A percentile compares a stretch with the other conserved stretches of the same genome.
phyloP scores from a whole-genome alignment of 1,284 basidiomycete genomes.

The Malassezia sp. region DNA sequence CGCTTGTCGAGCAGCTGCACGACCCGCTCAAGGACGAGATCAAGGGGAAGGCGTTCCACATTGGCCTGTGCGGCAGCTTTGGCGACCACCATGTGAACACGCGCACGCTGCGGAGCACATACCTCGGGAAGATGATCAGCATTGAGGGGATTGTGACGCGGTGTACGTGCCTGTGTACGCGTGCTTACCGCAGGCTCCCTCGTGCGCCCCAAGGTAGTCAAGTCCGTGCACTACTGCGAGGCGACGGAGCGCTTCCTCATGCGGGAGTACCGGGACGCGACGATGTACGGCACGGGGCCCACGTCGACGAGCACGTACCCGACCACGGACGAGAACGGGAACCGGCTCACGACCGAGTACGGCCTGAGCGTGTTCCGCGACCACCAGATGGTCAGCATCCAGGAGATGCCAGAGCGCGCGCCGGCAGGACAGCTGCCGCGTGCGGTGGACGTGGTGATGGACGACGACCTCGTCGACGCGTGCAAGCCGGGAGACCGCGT shows the following conservation, averaged over 20 bases:
- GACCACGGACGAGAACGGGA: constrained; percentile 79
- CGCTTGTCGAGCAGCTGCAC: constrained; percentile 63
- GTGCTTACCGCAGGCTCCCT: constrained; percentile 57
- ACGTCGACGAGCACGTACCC: constrained; percentile 54
- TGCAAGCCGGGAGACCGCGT: constrained; percentile 97
- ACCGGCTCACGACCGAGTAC: constrained; percentile 78
- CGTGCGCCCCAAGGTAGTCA: constrained; percentile 94
- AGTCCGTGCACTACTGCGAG: constrained; percentile 88
- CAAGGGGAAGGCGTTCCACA: constrained; percentile 57
- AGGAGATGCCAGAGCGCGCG: constrained; percentile 98
- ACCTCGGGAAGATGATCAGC: constrained; percentile 91
- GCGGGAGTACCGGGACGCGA: constrained; percentile 84
- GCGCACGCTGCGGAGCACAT: constrained; percentile 70
- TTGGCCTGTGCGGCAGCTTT: constrained; percentile 96
- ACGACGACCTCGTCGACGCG: constrained; percentile 90
- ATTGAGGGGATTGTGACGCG: constrained; percentile 96
- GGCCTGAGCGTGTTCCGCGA: constrained; percentile 86
- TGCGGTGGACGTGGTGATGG: constrained; percentile 86
- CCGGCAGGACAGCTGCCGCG: constrained; percentile 92
- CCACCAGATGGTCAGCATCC: constrained; percentile 92
- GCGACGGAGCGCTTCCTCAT: constrained; percentile 72
- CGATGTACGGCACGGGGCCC: constrained; percentile 64
- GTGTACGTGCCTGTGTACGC: constrained; percentile 51
- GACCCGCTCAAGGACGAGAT: constrained; percentile 75
- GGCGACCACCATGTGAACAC: constrained; percentile 97